A percentile compares a stretch with the other conserved stretches of the same genome.
phyloP scores from a whole-genome alignment of 1,284 basidiomycete species.

The Moniliella sp. region DNA sequence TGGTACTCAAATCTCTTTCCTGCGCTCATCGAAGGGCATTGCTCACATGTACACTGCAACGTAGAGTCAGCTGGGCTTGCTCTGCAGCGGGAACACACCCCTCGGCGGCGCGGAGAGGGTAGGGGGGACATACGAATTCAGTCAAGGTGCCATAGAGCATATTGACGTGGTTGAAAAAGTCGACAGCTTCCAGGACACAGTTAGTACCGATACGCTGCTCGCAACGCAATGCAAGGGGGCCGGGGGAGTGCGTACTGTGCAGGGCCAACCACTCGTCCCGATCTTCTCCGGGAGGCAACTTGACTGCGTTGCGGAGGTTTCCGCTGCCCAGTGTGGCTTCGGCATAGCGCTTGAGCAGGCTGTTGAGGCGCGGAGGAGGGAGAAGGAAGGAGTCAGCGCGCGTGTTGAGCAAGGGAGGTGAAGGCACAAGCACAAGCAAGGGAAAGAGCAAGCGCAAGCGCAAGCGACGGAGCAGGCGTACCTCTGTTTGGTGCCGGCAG shows the following conservation, averaged over 20 bases:
- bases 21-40: constrained; percentile 97
- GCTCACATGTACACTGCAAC: constrained; percentile 12
- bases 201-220: background rate
- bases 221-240: background rate
- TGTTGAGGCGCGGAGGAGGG: constrained; percentile 2
- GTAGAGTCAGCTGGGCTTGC: background rate
- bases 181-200: constrained; percentile 14
- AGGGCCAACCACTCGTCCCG: constrained; percentile 32
- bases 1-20: constrained; percentile 91
- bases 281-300: constrained; percentile 29
- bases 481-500: constrained; percentile 86
- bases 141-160: constrained; percentile 33
- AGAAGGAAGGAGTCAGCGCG: constrained; percentile 1
- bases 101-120: background rate
- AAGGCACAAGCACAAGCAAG: constrained; percentile 1
- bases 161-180: constrained; percentile 34
- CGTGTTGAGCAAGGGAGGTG: too few species aligned
- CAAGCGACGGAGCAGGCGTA: background rate
- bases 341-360: constrained; percentile 78
- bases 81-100: background rate
- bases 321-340: constrained; percentile 65
- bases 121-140: constrained; percentile 10
- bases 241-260: constrained; percentile 13
- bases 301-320: constrained; percentile 26
- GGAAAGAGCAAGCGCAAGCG: constrained; percentile 1